Evolutionary conservation across 805 yeast genomes (phyloP).

Genomic region (Sugiyamaella americana): DNA sequence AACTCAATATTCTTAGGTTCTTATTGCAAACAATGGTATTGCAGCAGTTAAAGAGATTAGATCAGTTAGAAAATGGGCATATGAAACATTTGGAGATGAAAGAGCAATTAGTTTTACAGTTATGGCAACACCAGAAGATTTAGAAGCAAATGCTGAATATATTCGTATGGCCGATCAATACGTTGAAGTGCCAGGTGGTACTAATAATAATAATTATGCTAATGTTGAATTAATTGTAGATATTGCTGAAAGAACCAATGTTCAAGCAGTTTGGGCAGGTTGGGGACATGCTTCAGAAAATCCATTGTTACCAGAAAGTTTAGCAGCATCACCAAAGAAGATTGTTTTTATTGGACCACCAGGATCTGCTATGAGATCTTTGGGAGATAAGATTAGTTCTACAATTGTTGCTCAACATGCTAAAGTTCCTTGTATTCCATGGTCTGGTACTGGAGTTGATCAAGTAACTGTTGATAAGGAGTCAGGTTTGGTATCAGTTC

Average conservation of each 20-base stretch:
- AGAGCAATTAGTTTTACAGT: slow-evolving; percentile 89
- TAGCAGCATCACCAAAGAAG: slow-evolving; percentile 87
- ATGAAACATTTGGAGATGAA: slow-evolving; percentile 97
- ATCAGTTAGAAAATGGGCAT: slow-evolving; percentile 97
- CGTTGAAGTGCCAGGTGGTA: slow-evolving; percentile 98
- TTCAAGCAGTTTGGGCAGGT: slow-evolving; percentile 99
- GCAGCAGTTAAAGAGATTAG: slow-evolving; percentile 99
- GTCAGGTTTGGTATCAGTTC: slow-evolving; percentile 81
- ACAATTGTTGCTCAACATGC: slow-evolving; percentile 99
- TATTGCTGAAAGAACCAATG: slow-evolving; percentile 92
- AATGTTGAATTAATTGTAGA: slow-evolving; percentile 96
- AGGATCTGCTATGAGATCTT: slow-evolving; percentile 98
- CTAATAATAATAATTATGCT: slow-evolving; percentile 97
- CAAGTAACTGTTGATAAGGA: slow-evolving; percentile 62
- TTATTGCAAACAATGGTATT: slow-evolving; percentile 98
- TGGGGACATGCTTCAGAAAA: slow-evolving; percentile 99
- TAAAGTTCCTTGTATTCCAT: slow-evolving; percentile 95
- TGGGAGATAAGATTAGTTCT: slow-evolving; percentile 96
- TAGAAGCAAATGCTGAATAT: slow-evolving; percentile 94
- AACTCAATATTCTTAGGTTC: slow-evolving; percentile 35
- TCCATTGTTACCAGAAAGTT: slow-evolving; percentile 85
- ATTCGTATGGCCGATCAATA: slow-evolving; percentile 99
- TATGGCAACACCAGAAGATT: slow-evolving; percentile 99
- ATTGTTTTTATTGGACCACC: slow-evolving; percentile 98
- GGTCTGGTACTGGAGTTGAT: slow-evolving; percentile 98